Evolutionary conservation across 805 yeast species (phyloP), one percentile per base, ranked within the genome.

Genomic region (Pichia scutulata): DNA sequence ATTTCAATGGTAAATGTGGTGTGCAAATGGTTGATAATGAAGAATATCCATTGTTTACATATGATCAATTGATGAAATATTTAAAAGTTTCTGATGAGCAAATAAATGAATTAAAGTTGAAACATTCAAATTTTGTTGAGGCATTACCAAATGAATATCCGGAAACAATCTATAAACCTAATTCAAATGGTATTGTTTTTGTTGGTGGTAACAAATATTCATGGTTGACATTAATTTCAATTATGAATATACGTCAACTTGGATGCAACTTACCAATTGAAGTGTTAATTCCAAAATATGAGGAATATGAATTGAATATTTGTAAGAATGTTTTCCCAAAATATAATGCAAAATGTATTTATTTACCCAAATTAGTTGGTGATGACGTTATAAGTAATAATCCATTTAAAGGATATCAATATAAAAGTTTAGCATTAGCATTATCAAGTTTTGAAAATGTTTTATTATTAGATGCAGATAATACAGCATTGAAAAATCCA

Each of bases 191-290:
- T 28, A 76, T 80, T 19, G 87, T 81, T 1, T 80, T 73, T 55
- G 89, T 85, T 37, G 93, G 92, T 14, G 95, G 95, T 25, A 90
- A 89, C 1, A 77, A 74, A 57, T 86, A 79, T 67, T 80, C 82
- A 55, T 82, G 90, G 75, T 69, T 84, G 52, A 78, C 86, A 7
- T 66, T 84, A 41, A 68, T 84, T 18, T 78, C 88, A 1, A 74
- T 87, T 48, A 75, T 75, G 55, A 73, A 81, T 50, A 64, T 88
- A 44, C 69, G 95, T 56, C 74, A 80, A 12, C 66, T 74, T 5
- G 88, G 90, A 1, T 80, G 84, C 7, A 70, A 71, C 21, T 64
- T 85, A 36, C 96, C 97, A 0, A 77, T 89, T 16, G 97, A 89
- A 68, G 83, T 89, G 9, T 74, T 86, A 57, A 83, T 89, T 53